Base-by-base conservation (phyloP, 78 protist genomes). In the Tieghemostelium lacteum region DNA sequence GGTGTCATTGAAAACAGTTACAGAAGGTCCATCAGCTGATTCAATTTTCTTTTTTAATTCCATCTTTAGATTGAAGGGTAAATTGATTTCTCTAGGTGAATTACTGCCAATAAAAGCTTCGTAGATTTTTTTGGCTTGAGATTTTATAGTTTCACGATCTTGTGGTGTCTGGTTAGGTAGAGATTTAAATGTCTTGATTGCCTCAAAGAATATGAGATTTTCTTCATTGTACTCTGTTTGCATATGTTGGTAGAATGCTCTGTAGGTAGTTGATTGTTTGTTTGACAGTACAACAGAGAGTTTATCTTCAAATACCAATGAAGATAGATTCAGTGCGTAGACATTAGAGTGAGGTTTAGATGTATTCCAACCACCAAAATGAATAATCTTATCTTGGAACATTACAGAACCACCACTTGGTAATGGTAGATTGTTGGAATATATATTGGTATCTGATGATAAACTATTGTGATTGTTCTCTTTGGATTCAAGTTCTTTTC, bases 321-420 rank as follows among this genome's bases (percentile, higher is more conserved):
- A 54, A 14, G 75, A 24, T 2, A 80, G 76, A 57, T 80, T 80
- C 37, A 80, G 45, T 24, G 36, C 52, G 57, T 54, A 80, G 31
- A 80, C 63, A 10, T 67, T 80, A 3, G 88, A 80, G 45, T 80
- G 88, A n/a, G 88, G 88, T 49, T 80, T 80, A 0, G 73, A 39
- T 24, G 63, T 52, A 42, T 49, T 58, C 88, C 88, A 80, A 31
- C 88, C 88, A 67, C 88, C 88, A 40, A 66, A 80, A 34, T 80
- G 88, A 55, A 45, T 65, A 19, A 80, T 31, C 55, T 71, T 49
- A 28, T 66, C 88, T 36, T 54, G 63, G 49, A 61, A 80, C 16
- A 80, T 67, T 26, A 80, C 39, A 10, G 88, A 54, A 55, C 88
- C 88, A 40, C 88, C 76, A 20, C 66, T 65, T 49, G 88, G 88